Evolutionary conservation across 1,139 yeast species (phyloP).

Genomic region (Hanseniaspora uvarum): DNA sequence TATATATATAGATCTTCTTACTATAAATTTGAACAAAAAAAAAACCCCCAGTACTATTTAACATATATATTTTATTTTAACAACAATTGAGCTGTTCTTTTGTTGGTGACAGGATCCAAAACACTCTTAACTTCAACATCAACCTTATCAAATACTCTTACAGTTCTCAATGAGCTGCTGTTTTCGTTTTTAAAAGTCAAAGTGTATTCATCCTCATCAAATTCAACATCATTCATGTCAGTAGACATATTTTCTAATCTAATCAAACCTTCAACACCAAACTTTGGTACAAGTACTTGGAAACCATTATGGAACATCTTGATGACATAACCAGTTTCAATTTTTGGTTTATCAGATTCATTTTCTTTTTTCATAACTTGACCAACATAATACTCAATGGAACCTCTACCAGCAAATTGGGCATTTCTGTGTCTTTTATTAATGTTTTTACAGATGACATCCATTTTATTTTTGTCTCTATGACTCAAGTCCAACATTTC

Average conservation of each 20-base stretch:
- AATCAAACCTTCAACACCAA: constrained; percentile 91
- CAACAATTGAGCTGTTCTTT: constrained; percentile 77
- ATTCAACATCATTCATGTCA: constrained; percentile 53
- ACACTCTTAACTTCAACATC: constrained; percentile 70
- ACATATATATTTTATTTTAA: constrained; percentile 33
- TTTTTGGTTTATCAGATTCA: constrained; percentile 31
- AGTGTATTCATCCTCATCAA: constrained; percentile 69
- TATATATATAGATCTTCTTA: background rate
- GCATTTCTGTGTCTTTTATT: constrained; percentile 95
- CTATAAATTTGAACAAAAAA: background rate
- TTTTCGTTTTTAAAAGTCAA: constrained; percentile 44
- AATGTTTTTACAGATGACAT: constrained; percentile 74
- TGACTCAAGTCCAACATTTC: constrained; percentile 74
- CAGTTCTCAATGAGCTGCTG: constrained; percentile 38
- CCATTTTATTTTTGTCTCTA: constrained; percentile 85
- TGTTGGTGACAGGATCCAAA: constrained; percentile 80
- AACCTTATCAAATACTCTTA: constrained; percentile 79
- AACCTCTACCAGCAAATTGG: constrained; percentile 96
- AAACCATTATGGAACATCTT: constrained; percentile 91
- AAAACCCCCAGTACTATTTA: background rate
- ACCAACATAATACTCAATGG: constrained; percentile 94
- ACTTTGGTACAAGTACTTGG: constrained; percentile 90
- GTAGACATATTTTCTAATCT: constrained; percentile 64
- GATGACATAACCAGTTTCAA: constrained; percentile 85
- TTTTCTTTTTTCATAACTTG: constrained; percentile 78